Evolutionary conservation across 2,329 filamentous ascomycete genomes (phyloP), one percentile per base, ranked within the genome.

Genomic region (Escovopsis weberi): DNA sequence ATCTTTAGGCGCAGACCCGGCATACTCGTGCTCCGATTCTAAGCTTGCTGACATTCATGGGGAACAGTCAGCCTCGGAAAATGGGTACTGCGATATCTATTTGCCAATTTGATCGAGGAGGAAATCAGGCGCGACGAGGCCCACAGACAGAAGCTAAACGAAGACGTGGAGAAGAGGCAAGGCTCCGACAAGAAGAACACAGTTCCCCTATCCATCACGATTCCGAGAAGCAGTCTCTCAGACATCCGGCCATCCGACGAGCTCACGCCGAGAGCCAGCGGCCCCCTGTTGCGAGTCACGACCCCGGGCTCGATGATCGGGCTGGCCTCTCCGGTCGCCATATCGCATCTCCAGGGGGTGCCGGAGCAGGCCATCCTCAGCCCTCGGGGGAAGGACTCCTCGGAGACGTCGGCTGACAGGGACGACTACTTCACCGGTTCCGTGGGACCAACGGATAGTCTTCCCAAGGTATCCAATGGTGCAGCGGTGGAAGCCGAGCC

Each of bases 11-110:
- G 15, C 15, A 15, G 15, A 15, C 15, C 15, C 15, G 2, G 15
- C 15, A 15, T 15, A 2, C 15, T 15, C 15, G 15, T 15, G 15
- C 15, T 15, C 15, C 15, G 15, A 15, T 15, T 15, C 15, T 2
- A 15, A 15, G 15, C 15, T 15, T 15, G 40, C 55, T 62, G 48
- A 61, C 48, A 26, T 26, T 12, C 15, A 30, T 15, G 34, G 37
- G n/a, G 4, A 19, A 26, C 49, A 91, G 85, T 96, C 60, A 96
- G 94, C 55, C 77, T 96, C 38, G 91, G 91, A 8, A 94, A 94
- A 68, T 98, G 91, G 91, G 78, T 96, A 38, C 66, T 98, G 46
- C 78, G 91, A 32, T 94, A 95, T 60, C 71, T 98, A 0, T 98
- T 98, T 63, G 79, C 82, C 9, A 82, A 83, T 43, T 69, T 96